These are phyloP conservation scores for Podospora anserina DNA, from an alignment of 495 filamentous ascomycete genomes.

Conservation along the genomic window DNA sequence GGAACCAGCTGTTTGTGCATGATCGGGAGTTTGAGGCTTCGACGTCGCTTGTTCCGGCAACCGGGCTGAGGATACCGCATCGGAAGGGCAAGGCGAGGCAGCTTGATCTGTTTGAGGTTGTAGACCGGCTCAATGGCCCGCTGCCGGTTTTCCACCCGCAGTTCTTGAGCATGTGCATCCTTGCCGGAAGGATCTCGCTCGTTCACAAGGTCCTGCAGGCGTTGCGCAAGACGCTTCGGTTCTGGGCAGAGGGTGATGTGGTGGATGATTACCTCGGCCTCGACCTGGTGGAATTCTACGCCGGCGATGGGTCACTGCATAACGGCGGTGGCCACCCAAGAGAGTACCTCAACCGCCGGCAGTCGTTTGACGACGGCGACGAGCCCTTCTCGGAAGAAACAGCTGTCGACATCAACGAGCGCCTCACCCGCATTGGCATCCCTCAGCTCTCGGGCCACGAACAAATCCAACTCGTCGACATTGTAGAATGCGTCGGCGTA, in stretches of 20 bases:
- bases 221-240: conserved; percentile 77
- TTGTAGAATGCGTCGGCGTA: conserved; percentile 80
- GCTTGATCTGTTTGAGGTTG: conserved; percentile 73
- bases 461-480: conserved; percentile 83
- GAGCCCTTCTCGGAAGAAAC: conserved; percentile 69
- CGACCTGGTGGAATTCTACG: conserved; percentile 67
- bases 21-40: conserved; percentile 67
- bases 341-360: conserved; percentile 30
- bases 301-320: conserved; percentile 18
- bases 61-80: conserved; percentile 58
- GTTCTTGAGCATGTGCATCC: conserved; percentile 82
- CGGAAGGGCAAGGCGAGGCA: conserved; percentile 30
- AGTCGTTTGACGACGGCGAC: conserved; percentile 52
- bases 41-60: conserved; percentile 52
- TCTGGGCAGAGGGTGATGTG: conserved; percentile 74
- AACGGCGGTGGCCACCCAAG: conserved; percentile 22
- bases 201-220: conserved; percentile 73
- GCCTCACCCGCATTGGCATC: conserved; percentile 68
- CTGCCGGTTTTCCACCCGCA: conserved; percentile 93
- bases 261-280: conserved; percentile 79
- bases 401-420: conserved; percentile 70
- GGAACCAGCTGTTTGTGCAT: conserved; percentile 89
- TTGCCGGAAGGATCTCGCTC: conserved; percentile 69
- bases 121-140: conserved; percentile 79
- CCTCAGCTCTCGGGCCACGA: conserved; percentile 83